phyloP scores from a whole-genome alignment of 2,329 filamentous ascomycete genomes.

The Alternaria rosae region DNA sequence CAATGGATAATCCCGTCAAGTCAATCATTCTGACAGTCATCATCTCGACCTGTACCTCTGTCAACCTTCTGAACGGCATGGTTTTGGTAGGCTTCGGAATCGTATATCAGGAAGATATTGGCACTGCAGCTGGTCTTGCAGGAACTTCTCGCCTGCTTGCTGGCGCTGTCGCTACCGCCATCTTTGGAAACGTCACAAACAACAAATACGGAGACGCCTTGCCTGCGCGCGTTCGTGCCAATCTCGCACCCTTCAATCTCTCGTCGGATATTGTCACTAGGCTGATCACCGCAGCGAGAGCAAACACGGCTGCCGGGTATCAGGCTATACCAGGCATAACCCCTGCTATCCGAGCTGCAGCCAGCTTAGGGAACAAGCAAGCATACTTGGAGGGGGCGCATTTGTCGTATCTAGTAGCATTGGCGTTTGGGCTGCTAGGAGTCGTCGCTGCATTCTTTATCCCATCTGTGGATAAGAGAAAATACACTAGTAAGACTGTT shows the following conservation, averaged over 20 bases:
- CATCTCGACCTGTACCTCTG: constrained; percentile 36
- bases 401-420: constrained; percentile 39
- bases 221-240: constrained; percentile 20
- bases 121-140: constrained; percentile 40
- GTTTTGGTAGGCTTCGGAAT: constrained; percentile 41
- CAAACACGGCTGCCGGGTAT: constrained; percentile 37
- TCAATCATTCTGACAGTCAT: constrained; percentile 39
- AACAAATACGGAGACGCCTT: constrained; percentile 34
- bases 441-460: constrained; percentile 40
- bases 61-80: constrained; percentile 41
- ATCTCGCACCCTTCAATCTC: constrained; percentile 29
- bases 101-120: constrained; percentile 41
- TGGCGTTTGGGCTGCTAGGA: constrained; percentile 40
- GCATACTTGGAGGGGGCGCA: constrained; percentile 38
- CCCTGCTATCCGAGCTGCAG: constrained; percentile 35
- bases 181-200: constrained; percentile 39
- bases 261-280: constrained; percentile 15
- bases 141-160: constrained; percentile 39
- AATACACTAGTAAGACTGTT: constrained; percentile 39
- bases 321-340: constrained; percentile 39
- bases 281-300: constrained; percentile 32
- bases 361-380: constrained; percentile 35
- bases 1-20: constrained; percentile 33
- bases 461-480: constrained; percentile 34
- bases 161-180: constrained; percentile 39